These are phyloP conservation scores for Oryza longistaminata DNA, from an alignment of 176 grass and related monocot genomes.

Conservation along the genomic window DNA sequence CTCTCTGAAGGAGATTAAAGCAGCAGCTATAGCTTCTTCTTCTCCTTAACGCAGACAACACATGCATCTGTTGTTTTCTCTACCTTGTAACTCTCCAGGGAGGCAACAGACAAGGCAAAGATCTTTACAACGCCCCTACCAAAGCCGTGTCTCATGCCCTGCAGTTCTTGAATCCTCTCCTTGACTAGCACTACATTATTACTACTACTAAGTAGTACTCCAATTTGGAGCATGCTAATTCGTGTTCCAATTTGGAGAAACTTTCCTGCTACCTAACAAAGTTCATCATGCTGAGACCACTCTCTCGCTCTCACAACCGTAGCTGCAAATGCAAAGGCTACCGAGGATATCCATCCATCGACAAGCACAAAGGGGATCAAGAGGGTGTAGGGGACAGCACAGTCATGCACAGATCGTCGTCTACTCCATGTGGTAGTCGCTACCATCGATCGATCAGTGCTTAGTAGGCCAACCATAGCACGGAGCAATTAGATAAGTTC, in stretches of 20 bases:
- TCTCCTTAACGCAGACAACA: background rate
- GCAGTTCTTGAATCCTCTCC: constrained; percentile 10
- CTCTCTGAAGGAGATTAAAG: background rate
- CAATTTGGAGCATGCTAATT: background rate
- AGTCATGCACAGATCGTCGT: constrained; percentile 5
- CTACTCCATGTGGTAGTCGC: constrained; percentile 47
- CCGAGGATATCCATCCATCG: constrained; percentile 43
- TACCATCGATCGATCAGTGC: constrained; percentile 27
- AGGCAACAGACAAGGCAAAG: background rate
- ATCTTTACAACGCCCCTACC: background rate
- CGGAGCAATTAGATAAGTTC: constrained; percentile 30
- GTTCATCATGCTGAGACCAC: constrained; percentile 43
- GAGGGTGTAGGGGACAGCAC: constrained; percentile 34
- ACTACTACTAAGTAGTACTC: background rate
- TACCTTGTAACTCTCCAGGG: background rate
- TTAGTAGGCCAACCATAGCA: constrained; percentile 24
- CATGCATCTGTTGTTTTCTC: background rate
- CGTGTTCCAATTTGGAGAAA: constrained; percentile 18
- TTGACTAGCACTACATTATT: constrained; percentile 26
- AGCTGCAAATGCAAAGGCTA: constrained; percentile 33
- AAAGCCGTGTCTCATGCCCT: background rate
- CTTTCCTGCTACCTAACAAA: constrained; percentile 36
- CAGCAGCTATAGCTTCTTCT: background rate
- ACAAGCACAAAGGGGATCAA: background rate
- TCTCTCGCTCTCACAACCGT: background rate